These are phyloP conservation scores for Dovyalis caffra DNA, from an alignment of 345 rosid species.

Conservation along the genomic window DNA sequence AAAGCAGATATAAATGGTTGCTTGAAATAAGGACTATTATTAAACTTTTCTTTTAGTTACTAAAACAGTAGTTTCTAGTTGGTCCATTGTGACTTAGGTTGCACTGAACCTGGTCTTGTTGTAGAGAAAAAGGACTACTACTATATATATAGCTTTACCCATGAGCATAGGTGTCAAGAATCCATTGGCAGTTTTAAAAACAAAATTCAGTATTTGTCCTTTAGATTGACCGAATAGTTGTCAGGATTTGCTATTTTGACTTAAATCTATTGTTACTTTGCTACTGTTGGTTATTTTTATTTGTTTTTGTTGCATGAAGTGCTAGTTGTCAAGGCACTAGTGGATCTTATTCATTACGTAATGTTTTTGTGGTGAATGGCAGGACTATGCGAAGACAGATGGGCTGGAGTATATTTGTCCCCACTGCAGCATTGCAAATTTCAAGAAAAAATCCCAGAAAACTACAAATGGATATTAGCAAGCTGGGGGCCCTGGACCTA, in stretches of 20 bases:
- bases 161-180: background rate
- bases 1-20: background rate
- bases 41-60: background rate
- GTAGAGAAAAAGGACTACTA: too few species aligned
- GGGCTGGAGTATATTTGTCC: constrained; percentile 98
- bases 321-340: background rate
- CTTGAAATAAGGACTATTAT: background rate
- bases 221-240: background rate
- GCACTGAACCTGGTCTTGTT: too few species aligned
- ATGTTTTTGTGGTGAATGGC: constrained; percentile 27
- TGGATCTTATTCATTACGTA: background rate
- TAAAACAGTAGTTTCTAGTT: background rate
- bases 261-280: too few species aligned
- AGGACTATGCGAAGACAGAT: constrained; percentile 98
- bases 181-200: too few species aligned
- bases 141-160: too few species aligned
- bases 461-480: constrained; percentile 58
- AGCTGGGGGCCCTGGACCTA: constrained; percentile 16
- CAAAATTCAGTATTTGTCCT: too few species aligned
- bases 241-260: background rate
- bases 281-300: background rate
- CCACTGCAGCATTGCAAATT: constrained; percentile 81
- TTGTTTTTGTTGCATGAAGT: background rate
- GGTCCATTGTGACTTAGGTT: background rate
- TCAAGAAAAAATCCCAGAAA: constrained; percentile 87